Percentiles rank a stretch among this genome's conserved stretches.
Evolutionary conservation across 116 monocot species (phyloP).

Genomic region (Posidonia oceanica): DNA sequence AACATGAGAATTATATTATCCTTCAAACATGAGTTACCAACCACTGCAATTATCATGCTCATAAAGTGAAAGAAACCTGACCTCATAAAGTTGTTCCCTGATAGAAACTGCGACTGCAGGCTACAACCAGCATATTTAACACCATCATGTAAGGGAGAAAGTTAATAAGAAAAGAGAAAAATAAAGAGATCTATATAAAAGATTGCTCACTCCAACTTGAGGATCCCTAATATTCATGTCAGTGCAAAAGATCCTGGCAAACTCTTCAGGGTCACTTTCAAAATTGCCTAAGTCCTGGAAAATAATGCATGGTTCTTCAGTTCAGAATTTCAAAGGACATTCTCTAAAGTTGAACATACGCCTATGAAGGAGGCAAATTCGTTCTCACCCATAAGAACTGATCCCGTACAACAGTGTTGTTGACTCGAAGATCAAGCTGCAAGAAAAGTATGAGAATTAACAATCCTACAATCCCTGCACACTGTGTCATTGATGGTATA

Average conservation of each 20-base stretch:
- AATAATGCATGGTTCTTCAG: neutral
- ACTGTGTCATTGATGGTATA: too few relatives aligned
- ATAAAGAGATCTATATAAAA: neutral
- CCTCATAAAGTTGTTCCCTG: conserved; percentile 92
- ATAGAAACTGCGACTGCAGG: conserved; percentile 86
- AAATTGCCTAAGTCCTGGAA: conserved; percentile 85
- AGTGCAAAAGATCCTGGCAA: conserved; percentile 72
- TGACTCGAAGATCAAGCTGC: conserved; percentile 87
- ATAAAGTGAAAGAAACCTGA: conserved; percentile 10
- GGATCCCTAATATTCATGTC: conserved; percentile 80
- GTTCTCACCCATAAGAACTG: conserved; percentile 84
- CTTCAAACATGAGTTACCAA: neutral
- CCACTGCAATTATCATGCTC: neutral
- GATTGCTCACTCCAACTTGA: conserved; percentile 77
- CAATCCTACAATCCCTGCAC: neutral
- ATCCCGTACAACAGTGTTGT: conserved; percentile 80
- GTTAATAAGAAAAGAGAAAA: neutral
- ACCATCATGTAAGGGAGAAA: neutral
- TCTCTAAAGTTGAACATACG: neutral
- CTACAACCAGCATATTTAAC: conserved; percentile 22
- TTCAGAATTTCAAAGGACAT: too few relatives aligned
- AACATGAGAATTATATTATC: too few relatives aligned
- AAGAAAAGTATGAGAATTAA: conserved; percentile 6
- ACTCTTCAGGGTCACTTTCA: conserved; percentile 92
- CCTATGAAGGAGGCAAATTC: neutral